phyloP scores from a whole-genome alignment of 352 stramenopile species.

The Peronospora belbahrii region DNA sequence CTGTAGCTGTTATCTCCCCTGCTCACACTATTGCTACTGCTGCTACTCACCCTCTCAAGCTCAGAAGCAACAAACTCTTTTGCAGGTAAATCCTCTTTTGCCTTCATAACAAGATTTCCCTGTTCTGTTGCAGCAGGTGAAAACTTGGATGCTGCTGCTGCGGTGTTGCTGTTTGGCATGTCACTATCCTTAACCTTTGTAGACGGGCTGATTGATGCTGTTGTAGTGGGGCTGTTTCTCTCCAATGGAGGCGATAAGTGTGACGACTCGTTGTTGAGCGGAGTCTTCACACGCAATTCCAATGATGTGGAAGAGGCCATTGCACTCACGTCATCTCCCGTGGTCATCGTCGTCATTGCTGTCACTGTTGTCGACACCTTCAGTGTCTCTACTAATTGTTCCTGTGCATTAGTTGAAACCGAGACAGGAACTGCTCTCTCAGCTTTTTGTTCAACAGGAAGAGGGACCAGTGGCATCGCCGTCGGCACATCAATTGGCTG shows the following conservation, averaged over 20 bases:
- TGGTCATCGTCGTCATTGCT: neutral
- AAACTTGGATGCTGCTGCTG: constrained; percentile 18
- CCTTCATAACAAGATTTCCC: constrained; percentile 1
- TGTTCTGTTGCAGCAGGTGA: constrained; percentile 12
- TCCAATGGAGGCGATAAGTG: constrained; percentile 46
- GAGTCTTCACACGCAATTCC: constrained; percentile 42
- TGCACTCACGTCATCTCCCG: neutral
- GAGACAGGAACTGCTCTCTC: neutral
- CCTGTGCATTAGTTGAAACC: neutral
- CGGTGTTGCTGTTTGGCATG: constrained; percentile 19
- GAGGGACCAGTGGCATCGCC: neutral
- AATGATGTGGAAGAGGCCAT: constrained; percentile 4
- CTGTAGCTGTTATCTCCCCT: constrained; percentile 12
- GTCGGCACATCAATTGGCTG: neutral
- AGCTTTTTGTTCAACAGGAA: neutral
- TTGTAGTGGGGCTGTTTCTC: constrained; percentile 29
- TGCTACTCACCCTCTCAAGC: constrained; percentile 25
- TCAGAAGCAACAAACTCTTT: constrained; percentile 3
- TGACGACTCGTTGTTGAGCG: constrained; percentile 33
- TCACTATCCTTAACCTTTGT: constrained; percentile 42
- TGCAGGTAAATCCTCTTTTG: constrained; percentile 15
- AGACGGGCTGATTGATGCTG: constrained; percentile 45
- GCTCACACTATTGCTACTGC: constrained; percentile 17
- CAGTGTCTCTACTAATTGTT: constrained; percentile 4
- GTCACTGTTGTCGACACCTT: too few species aligned